phyloP scores from a whole-genome alignment of 2,329 filamentous ascomycete genomes.

The Ceratocystis cubensis region DNA sequence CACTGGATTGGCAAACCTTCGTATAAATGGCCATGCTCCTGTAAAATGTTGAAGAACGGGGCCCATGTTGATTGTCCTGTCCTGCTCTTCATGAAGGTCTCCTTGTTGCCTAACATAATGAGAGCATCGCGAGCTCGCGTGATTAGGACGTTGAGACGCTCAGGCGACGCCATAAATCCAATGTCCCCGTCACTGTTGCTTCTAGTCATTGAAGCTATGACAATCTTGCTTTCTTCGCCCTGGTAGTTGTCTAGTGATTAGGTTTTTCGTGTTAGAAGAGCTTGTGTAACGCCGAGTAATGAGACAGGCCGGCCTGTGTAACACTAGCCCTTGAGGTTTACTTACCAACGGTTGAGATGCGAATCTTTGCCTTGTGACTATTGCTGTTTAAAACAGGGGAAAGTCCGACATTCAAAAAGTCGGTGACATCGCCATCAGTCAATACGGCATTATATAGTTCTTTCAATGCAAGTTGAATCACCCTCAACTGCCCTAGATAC shows the following conservation, averaged over 20 bases:
- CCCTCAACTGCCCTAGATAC: constrained; percentile 55
- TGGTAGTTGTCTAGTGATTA: constrained; percentile 55
- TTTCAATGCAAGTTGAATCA: constrained; percentile 42
- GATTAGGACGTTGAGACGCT: constrained; percentile 58
- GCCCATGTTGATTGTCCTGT: constrained; percentile 38
- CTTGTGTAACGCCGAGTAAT: too few relatives aligned
- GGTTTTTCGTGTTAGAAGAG: too few relatives aligned
- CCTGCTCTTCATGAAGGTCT: constrained; percentile 50
- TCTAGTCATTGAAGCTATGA: constrained; percentile 54
- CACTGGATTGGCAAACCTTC: constrained; percentile 51
- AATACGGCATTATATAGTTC: constrained; percentile 50
- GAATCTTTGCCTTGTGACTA: constrained; percentile 41
- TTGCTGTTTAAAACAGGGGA: constrained; percentile 38
- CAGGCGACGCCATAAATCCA: constrained; percentile 54
- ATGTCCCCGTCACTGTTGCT: constrained; percentile 53
- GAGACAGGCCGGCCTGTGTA: background rate
- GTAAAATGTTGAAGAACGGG: constrained; percentile 44
- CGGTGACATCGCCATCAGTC: constrained; percentile 54
- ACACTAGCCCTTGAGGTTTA: background rate
- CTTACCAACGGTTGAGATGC: constrained; percentile 58
- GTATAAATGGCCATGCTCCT: constrained; percentile 38
- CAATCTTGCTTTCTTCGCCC: constrained; percentile 63
- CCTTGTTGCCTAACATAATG: constrained; percentile 57
- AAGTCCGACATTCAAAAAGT: constrained; percentile 51
- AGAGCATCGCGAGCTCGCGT: constrained; percentile 53